Base-by-base conservation (phyloP, 371 early-diverging fungal genomes). In the Zychaea mexicana region DNA sequence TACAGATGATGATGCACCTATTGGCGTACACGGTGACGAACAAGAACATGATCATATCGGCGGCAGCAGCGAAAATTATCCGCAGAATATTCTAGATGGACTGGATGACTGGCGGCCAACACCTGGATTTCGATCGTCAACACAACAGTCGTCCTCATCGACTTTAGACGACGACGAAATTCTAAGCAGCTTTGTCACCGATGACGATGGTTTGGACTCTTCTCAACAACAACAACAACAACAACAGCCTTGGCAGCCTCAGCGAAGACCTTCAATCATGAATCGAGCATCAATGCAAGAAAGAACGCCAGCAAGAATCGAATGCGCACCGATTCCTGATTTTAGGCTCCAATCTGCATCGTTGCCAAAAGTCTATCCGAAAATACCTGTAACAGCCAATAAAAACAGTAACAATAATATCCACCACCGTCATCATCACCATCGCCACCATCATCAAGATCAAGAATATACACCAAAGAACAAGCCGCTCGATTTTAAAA, bases 71-170 rank as follows among this genome's bases (percentile, higher is more conserved):
- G 21, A 32, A 17, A 7, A 22, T 8, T 58, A 33, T 39, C n/a
- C 59, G 4, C 38, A 58, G 27, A 58, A 58, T n/a, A 58, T 58
- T 2, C 28, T 58, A 15, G 42, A 24, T 30, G 59, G 59, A 30
- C 39, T 58, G n/a, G 59, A 39, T 39, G 42, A 27, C n/a, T 58
- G 59, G 59, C 42, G 19, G 2, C 59, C 59, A 22, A 45, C 46
- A 2, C 27, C 21, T 39, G 46, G 59, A 28, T 27, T 49, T 22
- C 45, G 10, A 45, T 19, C 12, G 5, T 17, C 45, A 45, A 45
- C 45, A 45, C 5, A 49, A 49, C 42, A 7, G n/a, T 7, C 42
- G 13, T 42, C 42, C n/a, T 42, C 15, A 42, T n/a, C n/a, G n/a
- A 36, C 49, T 24, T 49, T 22, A 3, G 49, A 49, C 12, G 49